Evolutionary conservation across 306 rosid genomes (phyloP).

Genomic region (Pueraria montana): DNA sequence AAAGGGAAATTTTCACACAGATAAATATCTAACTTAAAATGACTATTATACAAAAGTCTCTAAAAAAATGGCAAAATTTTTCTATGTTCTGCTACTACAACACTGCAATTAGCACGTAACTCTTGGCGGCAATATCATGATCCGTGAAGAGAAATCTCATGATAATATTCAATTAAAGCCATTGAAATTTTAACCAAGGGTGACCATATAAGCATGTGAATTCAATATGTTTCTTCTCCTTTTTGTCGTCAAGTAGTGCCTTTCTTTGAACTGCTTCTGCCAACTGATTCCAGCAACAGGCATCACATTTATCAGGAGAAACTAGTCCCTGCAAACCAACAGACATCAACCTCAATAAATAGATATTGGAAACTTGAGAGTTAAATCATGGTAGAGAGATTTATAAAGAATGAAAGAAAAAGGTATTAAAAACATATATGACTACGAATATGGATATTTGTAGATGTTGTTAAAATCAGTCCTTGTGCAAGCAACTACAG

Average conservation of each 20-base stretch:
- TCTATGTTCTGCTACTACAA: conserved; percentile 35
- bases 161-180: conserved; percentile 31
- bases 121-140: conserved; percentile 38
- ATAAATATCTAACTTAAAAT: conserved; percentile 40
- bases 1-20: background rate
- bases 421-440: background rate
- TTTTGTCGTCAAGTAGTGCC: conserved; percentile 25
- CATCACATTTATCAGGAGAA: conserved; percentile 20
- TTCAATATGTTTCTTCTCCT: conserved; percentile 30
- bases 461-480: background rate
- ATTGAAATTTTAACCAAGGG: conserved; percentile 25
- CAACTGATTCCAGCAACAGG: conserved; percentile 45
- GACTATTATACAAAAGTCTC: conserved; percentile 40
- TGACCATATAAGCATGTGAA: conserved; percentile 40
- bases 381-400: background rate
- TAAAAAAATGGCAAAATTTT: conserved; percentile 10
- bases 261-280: conserved; percentile 34
- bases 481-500: conserved; percentile 13
- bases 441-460: background rate
- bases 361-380: conserved; percentile 10
- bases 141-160: conserved; percentile 29
- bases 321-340: conserved; percentile 75
- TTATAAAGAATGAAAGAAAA: conserved; percentile 29
- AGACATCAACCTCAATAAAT: conserved; percentile 38
- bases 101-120: conserved; percentile 40